Conservation (phyloP, 768 basidiomycete genomes). For the Auricularia sp. region DNA sequence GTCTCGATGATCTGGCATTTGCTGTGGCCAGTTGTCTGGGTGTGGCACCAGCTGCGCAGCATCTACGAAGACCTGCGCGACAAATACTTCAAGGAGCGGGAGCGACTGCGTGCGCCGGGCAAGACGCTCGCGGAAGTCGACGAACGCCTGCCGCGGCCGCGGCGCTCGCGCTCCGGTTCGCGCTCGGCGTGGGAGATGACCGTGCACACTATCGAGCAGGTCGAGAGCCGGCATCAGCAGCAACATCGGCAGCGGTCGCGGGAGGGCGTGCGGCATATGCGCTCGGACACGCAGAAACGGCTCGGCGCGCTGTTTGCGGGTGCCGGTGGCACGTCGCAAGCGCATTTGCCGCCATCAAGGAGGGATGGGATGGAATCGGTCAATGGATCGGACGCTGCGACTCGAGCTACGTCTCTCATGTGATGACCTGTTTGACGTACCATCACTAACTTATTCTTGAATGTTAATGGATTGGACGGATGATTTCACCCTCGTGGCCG, state of each 20-base stretch:
- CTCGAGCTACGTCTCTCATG: neutral
- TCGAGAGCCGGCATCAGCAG: neutral
- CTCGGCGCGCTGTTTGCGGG: neutral
- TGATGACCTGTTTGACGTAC: neutral
- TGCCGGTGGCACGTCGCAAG: neutral
- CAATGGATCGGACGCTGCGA: neutral
- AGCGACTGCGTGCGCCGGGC: neutral
- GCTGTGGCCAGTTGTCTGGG: neutral
- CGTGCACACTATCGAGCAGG: neutral
- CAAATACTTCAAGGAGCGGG: neutral
- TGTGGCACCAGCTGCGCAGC: neutral
- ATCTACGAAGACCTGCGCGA: neutral
- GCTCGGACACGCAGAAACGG: neutral
- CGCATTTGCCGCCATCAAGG: neutral
- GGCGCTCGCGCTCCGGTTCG: neutral
- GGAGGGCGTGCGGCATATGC: neutral
- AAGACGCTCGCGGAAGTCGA: neutral
- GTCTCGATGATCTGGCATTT: neutral
- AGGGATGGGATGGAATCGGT: neutral
- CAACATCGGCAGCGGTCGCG: too few species aligned
- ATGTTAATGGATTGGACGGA: too few species aligned
- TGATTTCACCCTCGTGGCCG: too few species aligned
- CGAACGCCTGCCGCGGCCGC: neutral
- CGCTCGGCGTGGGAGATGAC: neutral
- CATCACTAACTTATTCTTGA: too few species aligned